phyloP scores from a whole-genome alignment of 495 filamentous ascomycete species.

The Elasticomyces elasticus region DNA sequence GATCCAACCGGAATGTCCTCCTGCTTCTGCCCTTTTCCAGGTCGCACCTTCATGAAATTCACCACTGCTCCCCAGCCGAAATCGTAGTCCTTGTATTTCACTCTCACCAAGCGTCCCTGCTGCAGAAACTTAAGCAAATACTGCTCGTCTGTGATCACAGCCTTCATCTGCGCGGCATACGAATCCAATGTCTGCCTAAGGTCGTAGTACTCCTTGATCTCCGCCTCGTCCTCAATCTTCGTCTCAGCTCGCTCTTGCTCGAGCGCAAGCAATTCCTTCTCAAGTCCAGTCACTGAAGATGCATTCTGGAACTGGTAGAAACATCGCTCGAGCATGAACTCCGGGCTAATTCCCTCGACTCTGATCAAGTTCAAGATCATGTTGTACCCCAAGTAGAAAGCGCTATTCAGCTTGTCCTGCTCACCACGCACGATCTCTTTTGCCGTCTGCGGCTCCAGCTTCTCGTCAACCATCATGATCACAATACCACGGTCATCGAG shows the following conservation, averaged over 20 bases:
- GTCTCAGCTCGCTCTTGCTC: slow-evolving; percentile 62
- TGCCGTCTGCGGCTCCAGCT: slow-evolving; percentile 88
- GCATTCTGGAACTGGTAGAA: slow-evolving; percentile 98
- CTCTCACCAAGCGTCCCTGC: slow-evolving; percentile 69
- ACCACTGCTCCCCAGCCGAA: slow-evolving; percentile 91
- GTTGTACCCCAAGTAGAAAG: slow-evolving; percentile 97
- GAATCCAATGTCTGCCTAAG: slow-evolving; percentile 70
- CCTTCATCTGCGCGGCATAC: slow-evolving; percentile 74
- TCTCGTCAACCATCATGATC: slow-evolving; percentile 97
- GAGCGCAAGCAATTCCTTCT: slow-evolving; percentile 64
- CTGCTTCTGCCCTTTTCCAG: slow-evolving; percentile 47
- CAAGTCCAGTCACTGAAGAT: slow-evolving; percentile 67
- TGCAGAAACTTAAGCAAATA: slow-evolving; percentile 73
- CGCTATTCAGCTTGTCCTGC: slow-evolving; percentile 92
- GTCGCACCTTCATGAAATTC: slow-evolving; percentile 52
- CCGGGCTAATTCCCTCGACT: slow-evolving; percentile 90
- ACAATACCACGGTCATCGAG: slow-evolving; percentile 97
- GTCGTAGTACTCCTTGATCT: slow-evolving; percentile 84
- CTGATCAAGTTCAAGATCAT: slow-evolving; percentile 95
- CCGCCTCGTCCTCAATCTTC: slow-evolving; percentile 72
- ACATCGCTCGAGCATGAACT: slow-evolving; percentile 92
- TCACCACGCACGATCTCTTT: slow-evolving; percentile 92
- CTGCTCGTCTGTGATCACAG: slow-evolving; percentile 80
- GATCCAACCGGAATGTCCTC: slow-evolving; percentile 62
- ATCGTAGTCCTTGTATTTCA: slow-evolving; percentile 66